Conservation (phyloP, 83 land plant genomes). For the Thuja plicata region DNA sequence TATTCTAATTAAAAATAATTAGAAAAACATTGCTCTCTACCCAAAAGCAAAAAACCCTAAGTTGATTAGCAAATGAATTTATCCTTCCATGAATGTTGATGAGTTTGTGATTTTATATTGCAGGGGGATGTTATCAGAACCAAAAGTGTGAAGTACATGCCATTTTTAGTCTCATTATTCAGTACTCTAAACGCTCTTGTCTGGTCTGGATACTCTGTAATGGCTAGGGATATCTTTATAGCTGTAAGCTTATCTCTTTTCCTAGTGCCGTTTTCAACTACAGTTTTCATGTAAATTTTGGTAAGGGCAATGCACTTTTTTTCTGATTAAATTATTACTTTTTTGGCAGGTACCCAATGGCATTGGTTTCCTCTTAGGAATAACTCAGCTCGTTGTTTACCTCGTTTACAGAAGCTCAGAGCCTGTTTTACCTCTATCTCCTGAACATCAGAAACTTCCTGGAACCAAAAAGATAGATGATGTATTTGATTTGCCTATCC, state of each 20-base stretch:
- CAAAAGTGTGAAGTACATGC: constrained; percentile 14
- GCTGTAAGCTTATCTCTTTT: neutral
- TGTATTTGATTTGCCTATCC: neutral
- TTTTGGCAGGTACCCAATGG: constrained; percentile 13
- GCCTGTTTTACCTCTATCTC: neutral
- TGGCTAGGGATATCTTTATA: constrained; percentile 10
- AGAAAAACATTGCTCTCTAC: neutral
- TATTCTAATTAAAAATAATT: too few species aligned
- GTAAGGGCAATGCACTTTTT: neutral
- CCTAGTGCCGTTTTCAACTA: neutral
- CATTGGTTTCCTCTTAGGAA: neutral
- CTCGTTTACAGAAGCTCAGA: neutral
- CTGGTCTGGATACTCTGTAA: constrained; percentile 2
- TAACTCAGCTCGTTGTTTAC: constrained; percentile 6
- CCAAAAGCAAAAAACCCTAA: neutral
- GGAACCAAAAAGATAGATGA: neutral
- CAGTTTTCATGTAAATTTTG: neutral
- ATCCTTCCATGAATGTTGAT: neutral
- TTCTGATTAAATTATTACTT: neutral
- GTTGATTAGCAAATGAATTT: neutral
- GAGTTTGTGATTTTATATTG: neutral
- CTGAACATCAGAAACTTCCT: neutral
- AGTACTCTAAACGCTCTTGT: neutral
- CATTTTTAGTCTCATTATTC: constrained; percentile 4
- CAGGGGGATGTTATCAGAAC: neutral